Percentiles rank a stretch among this genome's conserved stretches.
Evolutionary conservation across 2,329 filamentous ascomycete species (phyloP).

Genomic region (Cladosporium oxysporum): DNA sequence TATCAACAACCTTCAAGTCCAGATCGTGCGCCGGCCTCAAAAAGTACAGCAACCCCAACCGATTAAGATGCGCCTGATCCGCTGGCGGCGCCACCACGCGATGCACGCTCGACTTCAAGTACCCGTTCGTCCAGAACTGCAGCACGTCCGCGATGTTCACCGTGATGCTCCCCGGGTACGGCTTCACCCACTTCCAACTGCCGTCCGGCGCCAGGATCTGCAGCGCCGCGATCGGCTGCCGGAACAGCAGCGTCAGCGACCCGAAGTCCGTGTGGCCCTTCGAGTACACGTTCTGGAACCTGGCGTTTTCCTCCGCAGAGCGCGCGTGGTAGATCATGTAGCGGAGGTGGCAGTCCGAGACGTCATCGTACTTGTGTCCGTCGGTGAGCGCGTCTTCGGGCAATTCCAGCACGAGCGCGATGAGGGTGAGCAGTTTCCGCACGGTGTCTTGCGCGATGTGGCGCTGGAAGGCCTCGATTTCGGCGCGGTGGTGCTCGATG

Average conservation of each 20-base stretch:
- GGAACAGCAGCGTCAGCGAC: conserved; percentile 46
- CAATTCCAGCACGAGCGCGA: conserved; percentile 62
- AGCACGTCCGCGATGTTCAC: conserved; percentile 46
- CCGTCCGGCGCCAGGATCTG: conserved; percentile 40
- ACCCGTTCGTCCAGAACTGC: conserved; percentile 43
- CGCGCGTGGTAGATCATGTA: conserved; percentile 37
- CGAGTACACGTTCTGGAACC: conserved; percentile 31
- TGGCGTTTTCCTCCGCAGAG: conserved; percentile 32
- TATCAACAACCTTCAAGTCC: conserved; percentile 32
- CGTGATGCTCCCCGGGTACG: conserved; percentile 44
- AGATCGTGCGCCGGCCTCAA: conserved; percentile 33
- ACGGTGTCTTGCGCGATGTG: conserved; percentile 58
- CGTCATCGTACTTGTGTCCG: conserved; percentile 58
- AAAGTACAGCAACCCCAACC: conserved; percentile 49
- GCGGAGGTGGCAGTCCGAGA: conserved; percentile 32
- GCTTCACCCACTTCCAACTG: conserved; percentile 46
- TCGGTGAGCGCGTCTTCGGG: conserved; percentile 59
- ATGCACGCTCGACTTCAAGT: conserved; percentile 54
- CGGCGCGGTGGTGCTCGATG: conserved; percentile 51
- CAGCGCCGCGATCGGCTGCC: conserved; percentile 45
- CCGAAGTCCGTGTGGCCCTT: conserved; percentile 48
- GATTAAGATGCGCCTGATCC: conserved; percentile 50
- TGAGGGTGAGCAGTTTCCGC: conserved; percentile 58
- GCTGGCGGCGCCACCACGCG: conserved; percentile 51
- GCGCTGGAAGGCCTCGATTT: conserved; percentile 59